Evolutionary conservation across 169 alveolate species (phyloP).

Genomic region (Cytauxzoon felis): DNA sequence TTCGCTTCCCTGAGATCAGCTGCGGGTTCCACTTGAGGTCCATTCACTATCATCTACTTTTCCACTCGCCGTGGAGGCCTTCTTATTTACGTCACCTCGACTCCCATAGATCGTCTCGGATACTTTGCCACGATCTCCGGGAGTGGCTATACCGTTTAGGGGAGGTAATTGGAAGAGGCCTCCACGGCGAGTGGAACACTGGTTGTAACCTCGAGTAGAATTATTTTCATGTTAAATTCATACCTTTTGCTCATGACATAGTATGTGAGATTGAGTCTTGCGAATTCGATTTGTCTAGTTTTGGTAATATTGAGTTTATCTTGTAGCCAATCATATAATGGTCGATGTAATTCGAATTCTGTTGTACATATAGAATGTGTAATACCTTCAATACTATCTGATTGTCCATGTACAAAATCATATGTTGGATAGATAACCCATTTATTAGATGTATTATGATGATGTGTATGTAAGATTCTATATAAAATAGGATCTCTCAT

Average conservation of each 20-base stretch:
- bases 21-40: too few relatives aligned
- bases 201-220: too few relatives aligned
- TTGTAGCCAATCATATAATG: slow-evolving; percentile 97
- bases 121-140: too few relatives aligned
- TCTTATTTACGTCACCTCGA: too few relatives aligned
- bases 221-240: too few relatives aligned
- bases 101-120: too few relatives aligned
- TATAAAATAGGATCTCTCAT: slow-evolving; percentile 97
- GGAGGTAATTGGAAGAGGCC: too few relatives aligned
- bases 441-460: slow-evolving; percentile 96
- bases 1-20: too few relatives aligned
- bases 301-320: slow-evolving; percentile 81
- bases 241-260: slow-evolving; percentile 93
- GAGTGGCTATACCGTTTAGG: too few relatives aligned
- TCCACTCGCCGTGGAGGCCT: too few relatives aligned
- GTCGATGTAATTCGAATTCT: slow-evolving; percentile 98
- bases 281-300: slow-evolving; percentile 91
- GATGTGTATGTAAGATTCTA: slow-evolving; percentile 83
- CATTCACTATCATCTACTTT: too few relatives aligned
- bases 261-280: slow-evolving; percentile 94
- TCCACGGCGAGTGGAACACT: too few relatives aligned
- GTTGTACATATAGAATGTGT: slow-evolving; percentile 98
- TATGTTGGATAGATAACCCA: slow-evolving; percentile 99
- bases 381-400: slow-evolving; percentile 95
- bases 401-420: slow-evolving; percentile 99